Percentiles rank a stretch among this genome's conserved stretches.
phyloP scores from a whole-genome alignment of 139 green algal species.

The Yamagishiella unicocca region DNA sequence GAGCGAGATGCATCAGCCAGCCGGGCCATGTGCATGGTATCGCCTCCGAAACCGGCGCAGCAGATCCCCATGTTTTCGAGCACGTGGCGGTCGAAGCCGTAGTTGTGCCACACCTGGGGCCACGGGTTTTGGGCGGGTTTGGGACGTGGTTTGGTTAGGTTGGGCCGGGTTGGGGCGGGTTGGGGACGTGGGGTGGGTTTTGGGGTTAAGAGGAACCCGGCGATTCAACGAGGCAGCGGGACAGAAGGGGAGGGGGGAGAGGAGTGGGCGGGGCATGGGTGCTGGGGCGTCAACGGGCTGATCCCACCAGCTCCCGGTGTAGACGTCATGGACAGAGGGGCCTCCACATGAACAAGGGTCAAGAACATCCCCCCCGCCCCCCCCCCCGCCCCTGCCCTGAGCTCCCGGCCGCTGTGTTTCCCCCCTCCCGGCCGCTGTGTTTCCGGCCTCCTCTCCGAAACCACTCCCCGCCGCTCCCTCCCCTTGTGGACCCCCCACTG shows the following conservation, averaged over 20 bases:
- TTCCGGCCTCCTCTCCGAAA: background rate
- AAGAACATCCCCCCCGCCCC: background rate
- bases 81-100: conserved; percentile 97
- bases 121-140: background rate
- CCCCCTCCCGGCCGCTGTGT: background rate
- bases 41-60: conserved; percentile 85
- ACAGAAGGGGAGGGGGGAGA: background rate
- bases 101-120: conserved; percentile 98
- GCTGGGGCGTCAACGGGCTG: background rate
- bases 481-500: too few species aligned
- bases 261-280: background rate
- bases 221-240: too few species aligned
- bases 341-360: too few species aligned
- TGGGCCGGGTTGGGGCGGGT: too few species aligned
- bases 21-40: conserved; percentile 99
- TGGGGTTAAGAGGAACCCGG: too few species aligned
- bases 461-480: background rate
- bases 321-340: too few species aligned
- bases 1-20: conserved; percentile 87
- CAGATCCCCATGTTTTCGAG: conserved; percentile 80
- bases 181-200: too few species aligned
- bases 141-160: too few species aligned
- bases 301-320: background rate
- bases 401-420: background rate
- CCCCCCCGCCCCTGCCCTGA: background rate